Evolutionary conservation across 805 yeast genomes (phyloP), one percentile per base, ranked within the genome.

Genomic region (Metschnikowia bowlesiae): DNA sequence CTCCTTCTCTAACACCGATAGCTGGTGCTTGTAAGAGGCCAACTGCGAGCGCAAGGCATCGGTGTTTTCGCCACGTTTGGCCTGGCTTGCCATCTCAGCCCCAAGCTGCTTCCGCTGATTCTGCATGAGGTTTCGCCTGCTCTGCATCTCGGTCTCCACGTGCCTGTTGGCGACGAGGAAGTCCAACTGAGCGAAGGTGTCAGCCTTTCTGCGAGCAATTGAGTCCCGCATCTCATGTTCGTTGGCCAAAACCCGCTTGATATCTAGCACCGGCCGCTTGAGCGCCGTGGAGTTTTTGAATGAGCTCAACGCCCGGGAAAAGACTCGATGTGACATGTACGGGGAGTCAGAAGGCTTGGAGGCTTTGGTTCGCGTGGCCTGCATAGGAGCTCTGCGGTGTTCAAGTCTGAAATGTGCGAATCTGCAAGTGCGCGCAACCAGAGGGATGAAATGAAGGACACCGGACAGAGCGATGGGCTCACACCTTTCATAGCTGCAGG

Each of bases 41-140:
- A 71, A 61, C 10, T 49, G 51, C 18, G 42, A 55, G 47, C 45
- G 58, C 48, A 41, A 54, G n/a, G 43, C 34, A n/a, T 38, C 50
- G 6, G 46, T 31, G 1, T 52, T 30, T n/a, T 52, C 50, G 29
- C 43, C 49, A 2, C 42, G 34, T 8, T 33, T 42, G 7, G 50
- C 44, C 44, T 58, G 62, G 9, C 58, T 57, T 0, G 66, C 65
- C 42, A 69, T 48, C n/a, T 54, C 47, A 6, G 60, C 59, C 1
- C 71, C 68, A 14, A 69, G 50, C 28, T 55, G 49, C 26, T 62
- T 54, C 46, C 76, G 54, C 39, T 66, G 61, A 22, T 60, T 61
- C 33, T 65, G 64, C 22, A 72, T 55, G 6, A 44, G 31, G 51
- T 66, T 67, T 32, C 71, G 55, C 13, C 62, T 51, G 11, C 51